Conservation (phyloP, 345 rosid species). For the sweet orange (Citrus sinensis) region DNA sequence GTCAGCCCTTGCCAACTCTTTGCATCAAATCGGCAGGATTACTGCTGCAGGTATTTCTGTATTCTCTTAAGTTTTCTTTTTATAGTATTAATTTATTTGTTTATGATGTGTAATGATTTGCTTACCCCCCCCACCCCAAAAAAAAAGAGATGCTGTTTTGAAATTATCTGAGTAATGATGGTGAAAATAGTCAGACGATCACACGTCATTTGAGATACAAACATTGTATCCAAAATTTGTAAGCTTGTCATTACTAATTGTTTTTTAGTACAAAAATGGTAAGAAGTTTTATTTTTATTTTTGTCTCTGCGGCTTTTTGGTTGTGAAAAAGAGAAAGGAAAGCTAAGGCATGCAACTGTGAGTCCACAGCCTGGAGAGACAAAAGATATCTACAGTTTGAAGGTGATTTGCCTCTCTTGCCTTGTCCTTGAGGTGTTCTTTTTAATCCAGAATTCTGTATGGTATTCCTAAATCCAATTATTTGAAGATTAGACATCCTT, state of each 20-base stretch:
- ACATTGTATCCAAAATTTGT: too few relatives aligned
- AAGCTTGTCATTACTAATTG: too few relatives aligned
- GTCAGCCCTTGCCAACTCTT: conserved; percentile 74
- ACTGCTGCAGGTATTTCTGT: conserved; percentile 56
- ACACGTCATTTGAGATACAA: too few relatives aligned
- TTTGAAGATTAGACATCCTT: neutral
- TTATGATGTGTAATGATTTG: too few relatives aligned
- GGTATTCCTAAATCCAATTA: neutral
- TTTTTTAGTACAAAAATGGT: too few relatives aligned
- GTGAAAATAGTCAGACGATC: too few relatives aligned
- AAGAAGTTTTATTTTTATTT: neutral
- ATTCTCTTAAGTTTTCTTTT: too few relatives aligned
- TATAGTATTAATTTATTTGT: too few relatives aligned
- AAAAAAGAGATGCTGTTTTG: too few relatives aligned
- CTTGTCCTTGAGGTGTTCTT: neutral
- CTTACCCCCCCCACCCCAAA: too few relatives aligned
- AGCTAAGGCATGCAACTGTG: conserved; percentile 63
- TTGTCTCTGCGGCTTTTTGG: neutral
- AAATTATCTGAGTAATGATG: too few relatives aligned
- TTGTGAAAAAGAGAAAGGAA: conserved; percentile 61
- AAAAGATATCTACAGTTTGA: conserved; percentile 77
- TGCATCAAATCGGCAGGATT: conserved; percentile 86
- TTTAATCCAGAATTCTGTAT: neutral
- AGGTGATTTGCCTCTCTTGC: conserved; percentile 37
- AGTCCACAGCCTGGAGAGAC: conserved; percentile 86